Evolutionary conservation across 2,329 filamentous ascomycete genomes (phyloP), one percentile per base, ranked within the genome.

Genomic region (Sclerotinia sclerotiorum): DNA sequence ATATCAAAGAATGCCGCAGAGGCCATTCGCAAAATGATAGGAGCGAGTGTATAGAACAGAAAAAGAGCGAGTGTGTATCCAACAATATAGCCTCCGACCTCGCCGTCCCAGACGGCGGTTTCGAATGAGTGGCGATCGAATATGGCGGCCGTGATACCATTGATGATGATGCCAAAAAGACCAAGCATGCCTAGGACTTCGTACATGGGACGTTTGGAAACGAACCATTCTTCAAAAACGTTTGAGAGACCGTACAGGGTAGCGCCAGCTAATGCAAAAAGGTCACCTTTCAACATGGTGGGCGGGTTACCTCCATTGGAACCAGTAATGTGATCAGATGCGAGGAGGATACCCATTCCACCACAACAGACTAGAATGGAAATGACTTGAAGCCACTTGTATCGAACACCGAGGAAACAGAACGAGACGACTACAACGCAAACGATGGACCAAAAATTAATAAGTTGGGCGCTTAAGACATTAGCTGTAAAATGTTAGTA

Each of bases 401-500:
- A 99, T 75, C 95, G 91, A 56, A 99, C 95, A 73, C 85, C 86
- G 69, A 99, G 87, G 74, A 97, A 83, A 72, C 89, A 73, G 81
- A 97, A 94, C 39, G 93, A 97, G 72, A 97, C 81, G 70, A 91
- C 77, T 27, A 98, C 93, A 29, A 99, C 95, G 71, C 94, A 89
- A 63, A 97, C 92, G 73, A 99, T 98, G 74, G 94, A 92, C 94
- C 94, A 98, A 82, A 98, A 98, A 84, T 97, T 97, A 81, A 99
- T 93, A 65, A 99, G 86, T 83, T 98, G 94, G 21, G 93, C 93
- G 27, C 91, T 95, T 61, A 98, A 85, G 74, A 97, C 90, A 76
- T 94, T 97, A 67, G 94, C 97, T 69, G 70, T 24, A 73, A 64
- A 32, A 74, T 71, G 58, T 74, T 70, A 66, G 71, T 51, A 24